phyloP scores from a whole-genome alignment of 2,329 filamentous ascomycete genomes.

The Aureobasidium sp. region DNA sequence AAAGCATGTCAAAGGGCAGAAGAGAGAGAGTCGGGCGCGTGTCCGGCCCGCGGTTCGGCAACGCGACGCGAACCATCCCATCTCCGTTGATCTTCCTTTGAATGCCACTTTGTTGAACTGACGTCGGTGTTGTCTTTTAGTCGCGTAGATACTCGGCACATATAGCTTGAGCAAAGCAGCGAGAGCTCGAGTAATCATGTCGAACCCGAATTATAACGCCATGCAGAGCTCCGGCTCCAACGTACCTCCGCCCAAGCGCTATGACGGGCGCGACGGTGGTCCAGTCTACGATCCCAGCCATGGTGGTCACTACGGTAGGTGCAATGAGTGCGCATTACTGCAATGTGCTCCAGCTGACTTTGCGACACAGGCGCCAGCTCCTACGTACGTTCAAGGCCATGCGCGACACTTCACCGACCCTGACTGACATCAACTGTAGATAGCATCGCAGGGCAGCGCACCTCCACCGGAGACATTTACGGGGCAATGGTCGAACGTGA shows the following conservation, averaged over 20 bases:
- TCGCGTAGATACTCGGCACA: neutral
- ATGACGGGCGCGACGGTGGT: constrained; percentile 42
- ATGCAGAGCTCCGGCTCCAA: constrained; percentile 22
- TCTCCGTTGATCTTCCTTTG: neutral
- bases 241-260: constrained; percentile 32
- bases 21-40: neutral
- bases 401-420: neutral
- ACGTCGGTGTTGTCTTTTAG: neutral
- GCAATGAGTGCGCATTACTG: neutral
- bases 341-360: neutral
- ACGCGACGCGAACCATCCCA: neutral
- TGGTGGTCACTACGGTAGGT: constrained; percentile 42
- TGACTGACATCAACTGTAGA: constrained; percentile 42
- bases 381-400: constrained; percentile 44
- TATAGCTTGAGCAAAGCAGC: neutral
- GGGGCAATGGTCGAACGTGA: constrained; percentile 88
- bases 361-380: constrained; percentile 53
- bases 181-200: neutral
- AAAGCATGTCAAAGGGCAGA: neutral
- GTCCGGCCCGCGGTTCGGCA: neutral
- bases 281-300: constrained; percentile 38
- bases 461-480: constrained; percentile 87
- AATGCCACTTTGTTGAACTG: neutral
- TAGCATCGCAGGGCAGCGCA: constrained; percentile 78
- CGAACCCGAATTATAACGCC: constrained; percentile 18